Conservation (phyloP, 176 grass and related monocot species). For the Otatea glauca region DNA sequence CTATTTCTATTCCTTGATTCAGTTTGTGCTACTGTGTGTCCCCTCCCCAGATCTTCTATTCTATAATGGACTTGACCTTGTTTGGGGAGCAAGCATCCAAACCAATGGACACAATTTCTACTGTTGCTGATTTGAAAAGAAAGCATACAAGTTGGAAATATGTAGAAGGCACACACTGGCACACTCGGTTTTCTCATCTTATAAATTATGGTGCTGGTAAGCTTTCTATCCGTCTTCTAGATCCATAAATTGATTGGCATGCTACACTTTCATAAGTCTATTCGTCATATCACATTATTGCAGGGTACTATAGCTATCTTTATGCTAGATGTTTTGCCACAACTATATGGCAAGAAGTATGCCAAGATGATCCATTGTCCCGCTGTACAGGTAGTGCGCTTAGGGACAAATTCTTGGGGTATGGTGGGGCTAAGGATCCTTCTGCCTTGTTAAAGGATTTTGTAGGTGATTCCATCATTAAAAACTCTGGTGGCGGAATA, state of each 20-base stretch:
- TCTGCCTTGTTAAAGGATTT: constrained; percentile 72
- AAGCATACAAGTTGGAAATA: constrained; percentile 82
- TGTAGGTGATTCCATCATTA: constrained; percentile 65
- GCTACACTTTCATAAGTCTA: not conserved
- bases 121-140: constrained; percentile 75
- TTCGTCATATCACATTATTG: constrained; percentile 17
- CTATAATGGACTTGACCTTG: constrained; percentile 87
- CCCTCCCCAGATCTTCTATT: constrained; percentile 77
- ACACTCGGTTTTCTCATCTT: constrained; percentile 83
- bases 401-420: constrained; percentile 62
- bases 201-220: constrained; percentile 91
- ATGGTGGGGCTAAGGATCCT: constrained; percentile 81
- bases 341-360: constrained; percentile 90
- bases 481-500: constrained; percentile 58
- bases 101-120: constrained; percentile 74
- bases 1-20: constrained; percentile 29
- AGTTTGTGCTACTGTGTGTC: constrained; percentile 11
- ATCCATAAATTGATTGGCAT: constrained; percentile 11
- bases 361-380: constrained; percentile 75
- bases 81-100: constrained; percentile 74
- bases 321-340: constrained; percentile 92
- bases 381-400: constrained; percentile 55
- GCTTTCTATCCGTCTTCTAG: constrained; percentile 4
- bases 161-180: constrained; percentile 84
- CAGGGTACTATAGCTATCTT: constrained; percentile 96